phyloP scores from a whole-genome alignment of 176 grass and related monocot species.

The Bothriochloa decipiens region DNA sequence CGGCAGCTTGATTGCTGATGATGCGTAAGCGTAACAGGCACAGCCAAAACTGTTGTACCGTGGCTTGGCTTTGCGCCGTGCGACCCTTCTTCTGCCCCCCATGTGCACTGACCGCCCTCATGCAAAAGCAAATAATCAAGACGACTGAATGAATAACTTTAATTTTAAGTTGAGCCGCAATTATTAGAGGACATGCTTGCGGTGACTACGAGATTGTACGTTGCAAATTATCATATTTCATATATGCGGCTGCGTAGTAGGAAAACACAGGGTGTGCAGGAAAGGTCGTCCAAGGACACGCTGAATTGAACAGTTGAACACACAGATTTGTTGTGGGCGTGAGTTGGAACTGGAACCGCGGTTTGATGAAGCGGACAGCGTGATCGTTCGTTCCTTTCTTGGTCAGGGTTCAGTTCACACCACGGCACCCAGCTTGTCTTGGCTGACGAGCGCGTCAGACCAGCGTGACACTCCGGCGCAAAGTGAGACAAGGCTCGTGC shows the following conservation, averaged over 20 bases:
- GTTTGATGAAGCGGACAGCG: neutral
- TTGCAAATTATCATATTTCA: too few relatives aligned
- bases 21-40: neutral
- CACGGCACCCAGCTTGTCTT: neutral
- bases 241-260: neutral
- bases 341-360: slow-evolving; percentile 18
- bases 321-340: neutral
- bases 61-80: neutral
- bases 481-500: slow-evolving; percentile 12
- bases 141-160: too few relatives aligned
- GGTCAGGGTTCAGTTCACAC: neutral
- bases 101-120: too few relatives aligned
- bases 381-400: neutral
- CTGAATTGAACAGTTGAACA: neutral
- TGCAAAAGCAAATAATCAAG: neutral
- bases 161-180: too few relatives aligned
- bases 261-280: neutral
- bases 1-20: neutral
- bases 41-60: neutral
- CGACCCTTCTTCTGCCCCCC: neutral
- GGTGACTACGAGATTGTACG: too few relatives aligned
- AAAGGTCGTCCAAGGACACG: neutral
- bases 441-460: slow-evolving; percentile 8
- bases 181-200: too few relatives aligned
- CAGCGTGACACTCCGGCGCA: neutral